A percentile compares a stretch with the other conserved stretches of the same genome.
These are phyloP conservation scores for Trichoderma citrinoviride DNA, from an alignment of 2,329 filamentous ascomycete genomes.

Conservation along the genomic window DNA sequence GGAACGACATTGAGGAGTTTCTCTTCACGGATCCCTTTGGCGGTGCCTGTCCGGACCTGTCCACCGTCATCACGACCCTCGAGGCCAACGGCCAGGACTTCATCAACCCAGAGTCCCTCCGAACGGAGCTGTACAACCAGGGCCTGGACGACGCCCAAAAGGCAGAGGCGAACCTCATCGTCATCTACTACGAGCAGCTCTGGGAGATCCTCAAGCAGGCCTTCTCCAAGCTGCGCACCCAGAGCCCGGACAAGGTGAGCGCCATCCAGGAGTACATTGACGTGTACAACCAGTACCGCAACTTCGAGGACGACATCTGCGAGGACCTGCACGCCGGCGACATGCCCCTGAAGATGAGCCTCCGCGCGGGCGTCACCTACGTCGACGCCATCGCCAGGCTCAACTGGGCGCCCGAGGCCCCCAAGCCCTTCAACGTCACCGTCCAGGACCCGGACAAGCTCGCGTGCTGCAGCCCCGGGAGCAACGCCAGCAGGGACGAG, in stretches of 20 bases:
- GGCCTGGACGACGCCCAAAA: slow-evolving; percentile 25
- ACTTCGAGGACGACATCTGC: slow-evolving; percentile 37
- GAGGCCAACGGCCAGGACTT: slow-evolving; percentile 32
- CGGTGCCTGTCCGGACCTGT: slow-evolving; percentile 36
- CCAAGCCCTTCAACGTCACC: slow-evolving; percentile 33
- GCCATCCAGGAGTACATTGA: slow-evolving; percentile 35
- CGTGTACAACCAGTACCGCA: slow-evolving; percentile 33
- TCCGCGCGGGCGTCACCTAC: slow-evolving; percentile 33
- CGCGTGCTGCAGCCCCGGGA: slow-evolving; percentile 36
- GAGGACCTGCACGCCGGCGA: slow-evolving; percentile 34
- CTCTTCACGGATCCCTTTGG: slow-evolving; percentile 37
- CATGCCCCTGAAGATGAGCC: slow-evolving; percentile 35
- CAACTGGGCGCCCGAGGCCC: slow-evolving; percentile 31
- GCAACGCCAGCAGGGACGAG: slow-evolving; percentile 26
- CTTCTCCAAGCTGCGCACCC: slow-evolving; percentile 29
- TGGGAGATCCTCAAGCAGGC: slow-evolving; percentile 34
- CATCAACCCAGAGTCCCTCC: slow-evolving; percentile 30
- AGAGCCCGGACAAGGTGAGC: slow-evolving; percentile 25
- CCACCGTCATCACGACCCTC: slow-evolving; percentile 37
- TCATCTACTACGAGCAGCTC: slow-evolving; percentile 32
- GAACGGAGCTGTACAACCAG: slow-evolving; percentile 29
- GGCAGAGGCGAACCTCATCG: slow-evolving; percentile 29
- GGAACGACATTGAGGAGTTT: slow-evolving; percentile 35
- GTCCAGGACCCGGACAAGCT: slow-evolving; percentile 35
- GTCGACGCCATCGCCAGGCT: slow-evolving; percentile 33